phyloP scores from a whole-genome alignment of 306 rosid genomes.

The Rosa multiflora region DNA sequence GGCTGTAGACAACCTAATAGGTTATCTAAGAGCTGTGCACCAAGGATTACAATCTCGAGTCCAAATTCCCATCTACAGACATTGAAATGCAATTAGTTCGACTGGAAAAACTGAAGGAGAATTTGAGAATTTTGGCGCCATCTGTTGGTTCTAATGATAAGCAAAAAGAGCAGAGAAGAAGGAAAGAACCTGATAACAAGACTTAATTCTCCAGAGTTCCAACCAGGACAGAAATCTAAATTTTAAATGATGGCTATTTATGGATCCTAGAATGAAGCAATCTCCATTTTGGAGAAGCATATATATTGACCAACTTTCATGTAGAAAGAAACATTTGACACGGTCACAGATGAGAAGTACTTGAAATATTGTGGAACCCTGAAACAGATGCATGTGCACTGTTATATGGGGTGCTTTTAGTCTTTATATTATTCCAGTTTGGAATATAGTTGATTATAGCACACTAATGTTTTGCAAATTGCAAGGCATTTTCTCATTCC shows the following conservation, averaged over 20 bases:
- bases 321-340: neutral
- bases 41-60: constrained; percentile 38
- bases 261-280: neutral
- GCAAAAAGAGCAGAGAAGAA: neutral
- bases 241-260: neutral
- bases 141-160: neutral
- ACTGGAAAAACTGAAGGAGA: constrained; percentile 28
- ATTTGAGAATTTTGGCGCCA: neutral
- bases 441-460: neutral
- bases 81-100: constrained; percentile 27
- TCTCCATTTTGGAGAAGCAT: neutral
- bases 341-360: neutral
- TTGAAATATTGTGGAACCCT: neutral
- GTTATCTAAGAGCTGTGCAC: constrained; percentile 23
- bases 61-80: constrained; percentile 25
- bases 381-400: neutral
- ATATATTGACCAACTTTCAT: neutral
- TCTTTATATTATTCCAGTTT: neutral
- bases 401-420: too few relatives aligned
- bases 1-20: constrained; percentile 35
- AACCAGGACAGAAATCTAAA: neutral
- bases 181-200: neutral
- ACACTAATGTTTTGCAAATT: neutral
- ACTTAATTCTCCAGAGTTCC: neutral
- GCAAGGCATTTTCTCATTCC: neutral